These are phyloP conservation scores for Pichia ethanolica DNA, from an alignment of 805 yeast genomes.

Conservation along the genomic window DNA sequence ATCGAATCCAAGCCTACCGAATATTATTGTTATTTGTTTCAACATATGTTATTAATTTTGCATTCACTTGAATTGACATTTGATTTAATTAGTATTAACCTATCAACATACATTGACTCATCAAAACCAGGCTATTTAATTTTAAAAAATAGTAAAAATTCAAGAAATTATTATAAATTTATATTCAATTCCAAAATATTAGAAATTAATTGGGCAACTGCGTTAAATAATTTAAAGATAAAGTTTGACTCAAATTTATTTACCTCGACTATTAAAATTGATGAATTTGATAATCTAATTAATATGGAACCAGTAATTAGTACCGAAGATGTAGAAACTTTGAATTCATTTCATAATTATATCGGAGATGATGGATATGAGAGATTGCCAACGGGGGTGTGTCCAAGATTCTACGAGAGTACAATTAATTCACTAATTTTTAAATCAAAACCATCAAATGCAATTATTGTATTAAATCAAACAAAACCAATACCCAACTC, in stretches of 20 bases:
- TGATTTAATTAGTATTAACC: constrained; percentile 12
- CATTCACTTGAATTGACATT: constrained; percentile 6
- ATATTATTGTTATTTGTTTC: constrained; percentile 25
- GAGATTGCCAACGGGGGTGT: constrained; percentile 20
- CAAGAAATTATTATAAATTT: background rate
- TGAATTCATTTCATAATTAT: background rate
- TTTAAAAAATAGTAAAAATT: constrained; percentile 6
- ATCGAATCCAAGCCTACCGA: background rate
- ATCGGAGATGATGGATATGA: constrained; percentile 5
- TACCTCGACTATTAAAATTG: constrained; percentile 21
- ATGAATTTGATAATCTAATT: constrained; percentile 17
- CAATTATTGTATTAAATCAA: constrained; percentile 25
- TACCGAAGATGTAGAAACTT: background rate
- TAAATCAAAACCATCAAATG: constrained; percentile 21
- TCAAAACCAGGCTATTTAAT: constrained; percentile 1
- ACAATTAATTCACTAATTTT: constrained; percentile 20
- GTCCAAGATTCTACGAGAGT: constrained; percentile 24
- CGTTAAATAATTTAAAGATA: constrained; percentile 18
- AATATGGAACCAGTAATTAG: background rate
- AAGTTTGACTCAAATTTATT: constrained; percentile 19
- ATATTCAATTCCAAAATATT: constrained; percentile 3
- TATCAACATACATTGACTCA: constrained; percentile 12
- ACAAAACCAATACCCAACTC: constrained; percentile 16
- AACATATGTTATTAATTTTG: constrained; percentile 18
- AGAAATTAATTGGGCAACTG: constrained; percentile 27